phyloP scores from a whole-genome alignment of 1,139 yeast species.

The Taphrina sp. region DNA sequence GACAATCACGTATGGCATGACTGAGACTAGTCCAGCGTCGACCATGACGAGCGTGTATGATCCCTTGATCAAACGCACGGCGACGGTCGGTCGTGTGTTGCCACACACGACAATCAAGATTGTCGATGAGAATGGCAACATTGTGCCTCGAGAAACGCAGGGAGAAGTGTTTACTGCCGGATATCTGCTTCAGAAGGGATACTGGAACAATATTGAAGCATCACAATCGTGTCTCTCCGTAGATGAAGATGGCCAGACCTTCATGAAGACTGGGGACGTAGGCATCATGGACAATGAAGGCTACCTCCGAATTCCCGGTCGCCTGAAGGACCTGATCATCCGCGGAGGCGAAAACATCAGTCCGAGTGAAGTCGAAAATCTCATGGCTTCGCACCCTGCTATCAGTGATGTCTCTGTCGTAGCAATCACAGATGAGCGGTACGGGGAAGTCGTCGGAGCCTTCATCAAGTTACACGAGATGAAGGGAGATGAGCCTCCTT shows the following conservation, averaged over 20 bases:
- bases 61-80: constrained; percentile 40
- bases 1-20: constrained; percentile 46
- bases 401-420: constrained; percentile 44
- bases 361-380: constrained; percentile 44
- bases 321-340: constrained; percentile 45
- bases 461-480: constrained; percentile 40
- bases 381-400: constrained; percentile 42
- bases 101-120: constrained; percentile 43
- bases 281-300: constrained; percentile 44
- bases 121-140: constrained; percentile 38
- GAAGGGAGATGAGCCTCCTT: constrained; percentile 35
- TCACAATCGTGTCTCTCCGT: constrained; percentile 40
- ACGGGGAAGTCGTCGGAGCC: constrained; percentile 45
- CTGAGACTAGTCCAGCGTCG: constrained; percentile 45
- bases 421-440: constrained; percentile 43
- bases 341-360: constrained; percentile 46
- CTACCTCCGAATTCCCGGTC: constrained; percentile 43
- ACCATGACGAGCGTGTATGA: constrained; percentile 43
- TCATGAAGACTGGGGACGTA: constrained; percentile 46
- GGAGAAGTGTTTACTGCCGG: constrained; percentile 45
- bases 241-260: constrained; percentile 40
- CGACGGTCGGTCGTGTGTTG: constrained; percentile 43
- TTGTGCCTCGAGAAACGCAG: constrained; percentile 39
- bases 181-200: constrained; percentile 42
- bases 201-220: constrained; percentile 41